Evolutionary conservation across 441 rosid genomes (phyloP).

Genomic region (Viola pubescens): DNA sequence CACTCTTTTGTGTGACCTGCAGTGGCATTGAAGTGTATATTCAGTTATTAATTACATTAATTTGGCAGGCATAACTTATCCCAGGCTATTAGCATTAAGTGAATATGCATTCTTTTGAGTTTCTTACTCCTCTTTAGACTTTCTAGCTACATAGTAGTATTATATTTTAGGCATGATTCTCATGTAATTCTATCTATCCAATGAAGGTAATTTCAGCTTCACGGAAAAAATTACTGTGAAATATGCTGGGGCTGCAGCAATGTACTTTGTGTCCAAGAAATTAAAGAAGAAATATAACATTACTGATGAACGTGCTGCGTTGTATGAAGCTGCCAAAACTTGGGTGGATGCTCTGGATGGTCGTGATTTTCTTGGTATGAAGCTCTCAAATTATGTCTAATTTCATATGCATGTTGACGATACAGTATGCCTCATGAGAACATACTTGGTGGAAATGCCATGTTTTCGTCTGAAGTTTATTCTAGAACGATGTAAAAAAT

Average conservation of each 20-base stretch:
- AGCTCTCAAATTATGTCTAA: neutral
- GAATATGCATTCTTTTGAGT: too few relatives aligned
- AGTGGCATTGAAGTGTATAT: too few relatives aligned
- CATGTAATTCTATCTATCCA: slow-evolving; percentile 6
- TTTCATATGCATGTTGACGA: neutral
- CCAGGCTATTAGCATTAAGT: too few relatives aligned
- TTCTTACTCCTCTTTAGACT: neutral
- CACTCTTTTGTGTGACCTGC: too few relatives aligned
- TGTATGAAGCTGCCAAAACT: slow-evolving; percentile 73
- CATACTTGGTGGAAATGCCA: neutral
- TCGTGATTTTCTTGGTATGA: slow-evolving; percentile 54
- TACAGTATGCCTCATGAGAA: neutral
- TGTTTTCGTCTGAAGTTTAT: neutral
- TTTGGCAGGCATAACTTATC: too few relatives aligned
- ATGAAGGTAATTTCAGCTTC: slow-evolving; percentile 65
- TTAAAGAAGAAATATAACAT: slow-evolving; percentile 75
- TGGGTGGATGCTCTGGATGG: slow-evolving; percentile 72
- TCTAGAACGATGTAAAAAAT: neutral
- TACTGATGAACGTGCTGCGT: slow-evolving; percentile 63
- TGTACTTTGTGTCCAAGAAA: slow-evolving; percentile 76
- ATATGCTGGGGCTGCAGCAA: slow-evolving; percentile 73
- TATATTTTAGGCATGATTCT: slow-evolving; percentile 12
- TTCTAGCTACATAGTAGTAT: neutral
- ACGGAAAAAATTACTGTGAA: slow-evolving; percentile 60
- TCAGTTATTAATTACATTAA: too few relatives aligned